Evolutionary conservation across 345 rosid species (phyloP).

Genomic region (Arabidopsis thaliana): DNA sequence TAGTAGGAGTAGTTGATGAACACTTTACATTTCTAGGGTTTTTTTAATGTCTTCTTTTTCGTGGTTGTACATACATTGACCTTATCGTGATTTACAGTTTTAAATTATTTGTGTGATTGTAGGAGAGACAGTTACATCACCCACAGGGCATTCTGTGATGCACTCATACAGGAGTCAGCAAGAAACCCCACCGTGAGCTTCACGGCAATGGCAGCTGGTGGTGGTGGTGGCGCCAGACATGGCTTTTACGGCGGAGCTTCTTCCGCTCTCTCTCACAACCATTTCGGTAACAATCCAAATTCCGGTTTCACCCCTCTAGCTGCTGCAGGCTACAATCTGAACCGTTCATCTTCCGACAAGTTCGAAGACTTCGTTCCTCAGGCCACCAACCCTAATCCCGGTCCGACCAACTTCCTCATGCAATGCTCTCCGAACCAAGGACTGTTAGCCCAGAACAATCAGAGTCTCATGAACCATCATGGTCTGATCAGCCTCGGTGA

Average conservation of each 20-base stretch:
- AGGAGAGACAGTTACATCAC: constrained; percentile 91
- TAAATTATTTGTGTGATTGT: constrained; percentile 23
- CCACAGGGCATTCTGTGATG: constrained; percentile 88
- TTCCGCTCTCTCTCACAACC: constrained; percentile 44
- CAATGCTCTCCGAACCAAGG: constrained; percentile 53
- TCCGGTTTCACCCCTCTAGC: constrained; percentile 34
- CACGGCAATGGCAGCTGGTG: constrained; percentile 46
- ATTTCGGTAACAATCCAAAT: constrained; percentile 27
- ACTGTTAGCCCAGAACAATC: constrained; percentile 34
- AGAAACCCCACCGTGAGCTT: constrained; percentile 59
- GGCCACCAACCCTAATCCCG: constrained; percentile 41
- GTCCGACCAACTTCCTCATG: constrained; percentile 51
- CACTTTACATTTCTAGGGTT: constrained; percentile 38
- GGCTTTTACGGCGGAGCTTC: constrained; percentile 53
- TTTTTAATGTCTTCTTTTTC: neutral
- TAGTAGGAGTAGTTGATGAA: constrained; percentile 44
- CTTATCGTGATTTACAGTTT: neutral
- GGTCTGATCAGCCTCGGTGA: constrained; percentile 40
- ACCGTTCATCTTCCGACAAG: constrained; percentile 42
- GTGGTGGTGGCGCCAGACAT: constrained; percentile 40
- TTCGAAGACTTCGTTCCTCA: constrained; percentile 53
- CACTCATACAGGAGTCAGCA: constrained; percentile 73
- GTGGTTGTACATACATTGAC: neutral
- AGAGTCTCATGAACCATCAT: constrained; percentile 41
- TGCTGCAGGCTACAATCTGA: constrained; percentile 43